Percentiles rank a stretch among this genome's conserved stretches.
phyloP scores from a whole-genome alignment of 805 yeast genomes.

The Jamesozyma jinghongensis region DNA sequence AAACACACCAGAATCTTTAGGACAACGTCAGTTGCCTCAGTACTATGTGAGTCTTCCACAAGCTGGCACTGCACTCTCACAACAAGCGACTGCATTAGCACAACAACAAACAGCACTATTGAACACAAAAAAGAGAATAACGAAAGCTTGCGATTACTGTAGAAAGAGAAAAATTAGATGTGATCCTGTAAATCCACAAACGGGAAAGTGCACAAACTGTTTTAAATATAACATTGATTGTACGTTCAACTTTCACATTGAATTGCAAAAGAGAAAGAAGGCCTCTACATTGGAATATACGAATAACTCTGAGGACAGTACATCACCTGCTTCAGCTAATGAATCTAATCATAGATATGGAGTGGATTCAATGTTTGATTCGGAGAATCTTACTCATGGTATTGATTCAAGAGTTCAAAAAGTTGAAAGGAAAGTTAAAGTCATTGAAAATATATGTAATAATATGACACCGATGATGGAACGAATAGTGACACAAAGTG shows the following conservation, averaged over 20 bases:
- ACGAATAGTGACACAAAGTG: slow-evolving; percentile 1
- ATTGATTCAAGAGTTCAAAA: slow-evolving; percentile 4
- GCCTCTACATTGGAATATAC: too few species aligned
- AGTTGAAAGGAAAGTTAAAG: slow-evolving; percentile 10
- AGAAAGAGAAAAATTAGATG: slow-evolving; percentile 18
- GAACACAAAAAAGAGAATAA: slow-evolving; percentile 8
- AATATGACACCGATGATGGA: slow-evolving; percentile 8
- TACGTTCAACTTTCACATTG: slow-evolving; percentile 15
- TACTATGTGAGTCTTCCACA: neutral
- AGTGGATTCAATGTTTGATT: neutral
- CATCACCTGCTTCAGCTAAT: neutral
- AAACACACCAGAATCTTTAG: too few species aligned
- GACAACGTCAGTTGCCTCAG: neutral
- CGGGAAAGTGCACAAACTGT: slow-evolving; percentile 15
- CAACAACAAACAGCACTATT: neutral
- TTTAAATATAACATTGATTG: slow-evolving; percentile 11
- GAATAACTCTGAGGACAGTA: too few species aligned
- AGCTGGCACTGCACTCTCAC: neutral
- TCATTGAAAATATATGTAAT: slow-evolving; percentile 7
- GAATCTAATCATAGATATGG: neutral
- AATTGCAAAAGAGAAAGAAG: slow-evolving; percentile 7
- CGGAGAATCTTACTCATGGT: neutral
- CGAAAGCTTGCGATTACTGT: slow-evolving; percentile 20
- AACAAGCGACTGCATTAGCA: neutral
- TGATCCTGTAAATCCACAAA: slow-evolving; percentile 8